A percentile compares a stretch with the other conserved stretches of the same genome.
These are phyloP conservation scores for Phytophthora tentaculata DNA, from an alignment of 352 stramenopile genomes.

Conservation along the genomic window DNA sequence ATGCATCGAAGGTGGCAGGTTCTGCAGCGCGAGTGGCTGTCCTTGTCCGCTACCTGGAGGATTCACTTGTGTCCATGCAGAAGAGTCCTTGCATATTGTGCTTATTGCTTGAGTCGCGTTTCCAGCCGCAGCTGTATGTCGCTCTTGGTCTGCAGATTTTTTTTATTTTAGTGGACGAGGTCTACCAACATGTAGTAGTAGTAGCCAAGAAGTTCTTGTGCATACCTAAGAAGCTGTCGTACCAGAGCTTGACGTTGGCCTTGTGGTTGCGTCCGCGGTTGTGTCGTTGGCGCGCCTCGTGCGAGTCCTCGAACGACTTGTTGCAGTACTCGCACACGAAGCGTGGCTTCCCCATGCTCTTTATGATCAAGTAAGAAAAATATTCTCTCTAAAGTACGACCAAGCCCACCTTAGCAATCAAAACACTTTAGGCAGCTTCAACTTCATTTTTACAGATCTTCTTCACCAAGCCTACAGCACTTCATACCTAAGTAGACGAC, in stretches of 20 bases:
- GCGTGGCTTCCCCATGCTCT: conserved; percentile 59
- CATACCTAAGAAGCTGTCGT: conserved; percentile 77
- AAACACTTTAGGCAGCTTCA: no score
- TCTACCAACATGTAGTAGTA: background rate
- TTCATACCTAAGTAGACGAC: no score
- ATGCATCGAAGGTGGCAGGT: conserved; percentile 79
- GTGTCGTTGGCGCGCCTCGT: conserved; percentile 72
- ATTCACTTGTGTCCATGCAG: conserved; percentile 17
- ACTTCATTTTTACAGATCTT: conserved; percentile 2
- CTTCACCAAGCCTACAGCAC: no score
- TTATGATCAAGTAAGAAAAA: no score
- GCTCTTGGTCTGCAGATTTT: conserved; percentile 47
- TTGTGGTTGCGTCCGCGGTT: conserved; percentile 75
- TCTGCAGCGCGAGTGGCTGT: conserved; percentile 15
- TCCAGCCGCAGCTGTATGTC: conserved; percentile 20
- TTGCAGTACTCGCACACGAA: conserved; percentile 84
- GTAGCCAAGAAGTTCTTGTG: background rate
- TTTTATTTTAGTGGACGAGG: conserved; percentile 14
- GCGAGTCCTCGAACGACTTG: conserved; percentile 82
- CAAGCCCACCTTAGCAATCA: no score
- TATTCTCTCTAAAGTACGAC: no score
- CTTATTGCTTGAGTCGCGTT: background rate
- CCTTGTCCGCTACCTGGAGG: conserved; percentile 3
- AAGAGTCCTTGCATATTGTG: background rate
- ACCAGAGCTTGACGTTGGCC: conserved; percentile 87